Conservation (phyloP, 352 stramenopile genomes). For the Pythium sukuiense region DNA sequence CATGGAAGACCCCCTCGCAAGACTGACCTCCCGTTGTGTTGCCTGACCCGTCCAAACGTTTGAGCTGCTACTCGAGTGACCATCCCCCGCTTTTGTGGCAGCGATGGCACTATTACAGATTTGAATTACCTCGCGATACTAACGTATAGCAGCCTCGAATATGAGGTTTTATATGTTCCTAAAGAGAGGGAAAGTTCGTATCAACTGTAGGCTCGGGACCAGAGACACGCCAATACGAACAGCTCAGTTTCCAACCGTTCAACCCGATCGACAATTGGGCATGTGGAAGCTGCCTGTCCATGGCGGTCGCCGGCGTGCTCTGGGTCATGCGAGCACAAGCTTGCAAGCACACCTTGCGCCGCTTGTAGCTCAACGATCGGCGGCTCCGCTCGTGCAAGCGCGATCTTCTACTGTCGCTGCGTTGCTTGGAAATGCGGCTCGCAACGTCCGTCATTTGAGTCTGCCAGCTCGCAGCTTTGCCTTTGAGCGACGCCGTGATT, state of each 20-base stretch:
- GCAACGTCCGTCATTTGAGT: conserved; percentile 1
- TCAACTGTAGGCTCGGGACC: neutral
- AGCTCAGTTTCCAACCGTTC: conserved; percentile 3
- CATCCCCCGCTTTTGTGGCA: conserved; percentile 1
- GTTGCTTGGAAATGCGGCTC: conserved; percentile 15
- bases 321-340: conserved; percentile 14
- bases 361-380: neutral
- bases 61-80: conserved; percentile 7
- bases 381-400: conserved; percentile 12
- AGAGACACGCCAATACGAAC: conserved; percentile 11
- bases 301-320: conserved; percentile 29
- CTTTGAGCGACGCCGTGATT: neutral
- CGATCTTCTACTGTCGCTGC: neutral
- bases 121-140: conserved; percentile 15
- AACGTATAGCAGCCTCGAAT: conserved; percentile 1
- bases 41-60: conserved; percentile 11
- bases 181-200: neutral
- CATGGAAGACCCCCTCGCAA: conserved; percentile 26
- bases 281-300: conserved; percentile 26
- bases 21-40: conserved; percentile 31
- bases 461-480: neutral
- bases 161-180: conserved; percentile 3
- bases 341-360: conserved; percentile 8
- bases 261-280: conserved; percentile 5
- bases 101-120: neutral